Evolutionary conservation across 208 protist species (phyloP).

Genomic region (Acanthamoeba lenticulata): DNA sequence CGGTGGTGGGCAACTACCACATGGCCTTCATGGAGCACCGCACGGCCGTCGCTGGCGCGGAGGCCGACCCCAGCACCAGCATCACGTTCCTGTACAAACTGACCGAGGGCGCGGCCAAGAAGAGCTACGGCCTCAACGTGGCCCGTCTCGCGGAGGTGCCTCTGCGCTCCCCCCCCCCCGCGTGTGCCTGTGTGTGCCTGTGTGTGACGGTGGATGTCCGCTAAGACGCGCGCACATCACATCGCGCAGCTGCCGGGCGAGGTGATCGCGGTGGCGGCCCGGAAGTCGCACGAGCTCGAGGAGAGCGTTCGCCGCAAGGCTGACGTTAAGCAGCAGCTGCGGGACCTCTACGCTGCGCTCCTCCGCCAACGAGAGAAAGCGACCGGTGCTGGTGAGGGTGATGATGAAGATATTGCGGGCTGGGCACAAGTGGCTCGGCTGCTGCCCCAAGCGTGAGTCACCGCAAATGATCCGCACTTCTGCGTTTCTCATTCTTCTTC

Average conservation of each 20-base stretch:
- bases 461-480: no score
- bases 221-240: no score
- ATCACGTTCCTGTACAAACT: slow-evolving; percentile 71
- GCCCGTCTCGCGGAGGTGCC: slow-evolving; percentile 48
- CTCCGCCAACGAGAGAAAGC: background rate
- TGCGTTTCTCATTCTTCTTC: no score
- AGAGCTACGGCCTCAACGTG: slow-evolving; percentile 68
- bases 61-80: background rate
- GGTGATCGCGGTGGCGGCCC: background rate
- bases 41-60: slow-evolving; percentile 45
- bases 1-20: slow-evolving; percentile 79
- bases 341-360: background rate
- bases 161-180: background rate
- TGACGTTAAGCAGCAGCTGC: background rate
- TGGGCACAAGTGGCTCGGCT: background rate
- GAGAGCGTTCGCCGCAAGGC: slow-evolving; percentile 38
- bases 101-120: slow-evolving; percentile 20
- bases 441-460: no score
- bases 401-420: background rate
- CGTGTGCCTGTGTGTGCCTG: background rate
- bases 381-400: background rate
- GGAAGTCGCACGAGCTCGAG: slow-evolving; percentile 56
- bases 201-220: background rate
- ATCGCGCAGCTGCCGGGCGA: slow-evolving; percentile 35
- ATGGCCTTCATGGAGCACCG: slow-evolving; percentile 82